Conservation (phyloP, 805 yeast species). For the Lipomyces spencermartinsiae region DNA sequence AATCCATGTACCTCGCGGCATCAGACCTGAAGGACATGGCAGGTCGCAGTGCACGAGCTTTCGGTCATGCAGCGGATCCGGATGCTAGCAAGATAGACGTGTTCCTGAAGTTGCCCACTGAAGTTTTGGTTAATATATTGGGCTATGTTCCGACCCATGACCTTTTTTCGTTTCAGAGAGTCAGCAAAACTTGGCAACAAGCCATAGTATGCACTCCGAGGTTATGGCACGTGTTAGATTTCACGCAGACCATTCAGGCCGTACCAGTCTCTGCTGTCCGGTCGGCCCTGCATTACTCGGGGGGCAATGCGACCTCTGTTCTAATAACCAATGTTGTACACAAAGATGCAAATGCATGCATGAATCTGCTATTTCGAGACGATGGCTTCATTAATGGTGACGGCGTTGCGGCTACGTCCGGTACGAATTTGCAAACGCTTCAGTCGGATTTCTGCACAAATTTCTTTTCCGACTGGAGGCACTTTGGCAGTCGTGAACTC, state of each 20-base stretch:
- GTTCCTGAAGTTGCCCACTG: not conserved
- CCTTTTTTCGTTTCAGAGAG: not conserved
- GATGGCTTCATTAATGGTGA: not conserved
- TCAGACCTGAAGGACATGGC: not conserved
- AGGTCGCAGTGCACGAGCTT: not conserved
- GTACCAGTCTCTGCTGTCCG: not conserved
- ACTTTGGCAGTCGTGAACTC: not conserved
- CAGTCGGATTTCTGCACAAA: not conserved
- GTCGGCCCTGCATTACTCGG: not conserved
- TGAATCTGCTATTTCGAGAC: not conserved
- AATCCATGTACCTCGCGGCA: not conserved
- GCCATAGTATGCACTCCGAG: not conserved
- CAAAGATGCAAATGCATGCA: not conserved
- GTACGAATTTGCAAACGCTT: not conserved
- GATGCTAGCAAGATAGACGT: not conserved
- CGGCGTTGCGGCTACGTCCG: not conserved
- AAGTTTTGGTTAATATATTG: not conserved
- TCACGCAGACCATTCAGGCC: not conserved
- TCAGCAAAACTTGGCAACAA: constrained; percentile 3
- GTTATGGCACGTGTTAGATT: not conserved
- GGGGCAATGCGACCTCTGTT: not conserved
- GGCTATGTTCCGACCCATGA: not conserved
- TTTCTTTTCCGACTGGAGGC: not conserved
- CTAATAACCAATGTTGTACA: constrained; percentile 2
- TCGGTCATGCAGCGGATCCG: not conserved